Evolutionary conservation across 441 rosid genomes (phyloP), one percentile per base, ranked within the genome.

Genomic region (Aquilaria agallochum): DNA sequence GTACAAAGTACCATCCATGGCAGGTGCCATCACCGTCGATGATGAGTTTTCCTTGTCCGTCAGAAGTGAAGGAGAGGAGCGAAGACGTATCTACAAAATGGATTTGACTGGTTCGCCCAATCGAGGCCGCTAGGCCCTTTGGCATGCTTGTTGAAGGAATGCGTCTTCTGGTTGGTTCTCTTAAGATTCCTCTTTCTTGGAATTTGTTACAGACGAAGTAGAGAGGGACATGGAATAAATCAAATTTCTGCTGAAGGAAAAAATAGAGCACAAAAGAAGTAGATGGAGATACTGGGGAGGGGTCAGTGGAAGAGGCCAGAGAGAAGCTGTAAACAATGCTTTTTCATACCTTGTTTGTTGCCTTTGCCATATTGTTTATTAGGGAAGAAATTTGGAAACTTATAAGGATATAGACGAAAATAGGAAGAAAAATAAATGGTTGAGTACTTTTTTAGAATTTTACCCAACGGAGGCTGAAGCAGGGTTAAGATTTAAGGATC

Each of bases 31-130:
- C 5, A 44, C 42, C 50, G 56, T n/a, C 0, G 66, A 47, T 12
- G 59, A 14, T 12, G 71, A 59, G 8, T 45, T 49, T 20, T 56
- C 73, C 48, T 53, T 58, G 55, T 50, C 70, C 2, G 64, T 10
- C 31, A 83, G 73, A 69, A 61, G 71, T 72, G 87, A 2, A 58
- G 73, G 49, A 91, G 90, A 61, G 89, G 79, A 45, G 85, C 68
- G 11, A 86, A 63, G 67, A 78, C 46, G 74, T 72, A 91, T 5
- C 94, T 90, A 45, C 97, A 94, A 54, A 91, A 91, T 0, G 97
- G 97, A 59, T 88, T 77, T 5, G 97, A 96, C 45, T 91, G 97
- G 75, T 89, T 91, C 34, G 94, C 89, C 97, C 96, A 86, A 67
- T 91, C 96, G n/a, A 91, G 94, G 65, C 94, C 96, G 12, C 74